Evolutionary conservation across 2,329 filamentous ascomycete species (phyloP), one percentile per base, ranked within the genome.

Genomic region (Cercospora citrullina): DNA sequence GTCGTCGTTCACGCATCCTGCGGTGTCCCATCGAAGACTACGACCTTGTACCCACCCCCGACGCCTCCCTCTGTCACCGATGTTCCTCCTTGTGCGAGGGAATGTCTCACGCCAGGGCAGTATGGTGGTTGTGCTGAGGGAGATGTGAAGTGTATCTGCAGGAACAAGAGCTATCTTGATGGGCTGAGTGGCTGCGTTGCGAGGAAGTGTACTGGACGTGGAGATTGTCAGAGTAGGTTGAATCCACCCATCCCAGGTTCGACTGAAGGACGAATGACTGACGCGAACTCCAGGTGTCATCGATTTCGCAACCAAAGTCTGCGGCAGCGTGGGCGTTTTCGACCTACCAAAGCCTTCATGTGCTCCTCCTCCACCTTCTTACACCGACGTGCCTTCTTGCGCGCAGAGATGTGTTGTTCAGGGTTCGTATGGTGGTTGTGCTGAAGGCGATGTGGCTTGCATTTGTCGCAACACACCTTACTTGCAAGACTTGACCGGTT

Each of bases 1-100:
- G 51, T 64, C 62, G 33, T 33, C 16, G 62, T 64, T 33, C 53
- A 64, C 51, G 48, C 31, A 16, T 64, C 62, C n/a, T 64, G 62
- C 33, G 62, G 62, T 23, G 18, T 42, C 0, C 64, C 58, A 31
- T 42, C 62, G 2, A 64, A 57, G 48, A 60, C 64, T 8, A 53
- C 57, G 31, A 65, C 64, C 5, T 7, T 65, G 10, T 65, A 28
- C n/a, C 64, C 64, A 28, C 57, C 57, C 4, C 57, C 57, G 16
- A 60, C 45, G 7, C 30, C 51, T 14, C 62, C 62, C 14, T 57
- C 62, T 3, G 51, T 58, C 12, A 57, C 62, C 21, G 62, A 64
- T n/a, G 53, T 64, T 2, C 62, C 62, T 9, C 26, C 30, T 31
- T 64, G 62, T 59, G 62, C 36, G 12, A 33, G 42, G 23, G 33